Percentiles rank a stretch among this genome's conserved stretches.
phyloP scores from a whole-genome alignment of 495 filamentous ascomycete genomes.

The Penicillium bialowiezense region DNA sequence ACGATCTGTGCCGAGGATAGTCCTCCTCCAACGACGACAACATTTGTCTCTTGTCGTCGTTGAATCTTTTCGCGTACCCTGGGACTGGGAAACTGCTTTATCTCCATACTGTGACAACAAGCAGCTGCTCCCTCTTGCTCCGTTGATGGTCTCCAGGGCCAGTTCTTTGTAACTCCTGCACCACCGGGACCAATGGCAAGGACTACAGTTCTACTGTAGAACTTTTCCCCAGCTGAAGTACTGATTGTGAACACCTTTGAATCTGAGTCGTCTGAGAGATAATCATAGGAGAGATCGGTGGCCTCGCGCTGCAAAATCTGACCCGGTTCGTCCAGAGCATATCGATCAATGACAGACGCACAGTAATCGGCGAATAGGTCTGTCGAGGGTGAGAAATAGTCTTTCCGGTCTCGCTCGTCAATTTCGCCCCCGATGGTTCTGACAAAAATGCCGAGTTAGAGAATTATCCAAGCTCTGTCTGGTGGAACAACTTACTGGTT shows the following conservation, averaged over 20 bases:
- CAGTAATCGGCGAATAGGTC: constrained; percentile 58
- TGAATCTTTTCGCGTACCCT: constrained; percentile 47
- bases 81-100: constrained; percentile 46
- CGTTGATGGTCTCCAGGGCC: constrained; percentile 39
- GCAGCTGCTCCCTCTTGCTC: constrained; percentile 41
- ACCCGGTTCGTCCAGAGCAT: constrained; percentile 43
- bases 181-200: constrained; percentile 56
- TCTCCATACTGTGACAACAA: constrained; percentile 54
- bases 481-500: constrained; percentile 17
- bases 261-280: constrained; percentile 14
- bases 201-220: constrained; percentile 51
- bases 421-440: constrained; percentile 42
- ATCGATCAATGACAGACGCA: constrained; percentile 48
- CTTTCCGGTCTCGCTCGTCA: constrained; percentile 63
- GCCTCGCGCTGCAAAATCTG: constrained; percentile 49
- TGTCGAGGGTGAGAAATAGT: constrained; percentile 60
- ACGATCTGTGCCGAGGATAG: constrained; percentile 60
- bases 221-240: constrained; percentile 42
- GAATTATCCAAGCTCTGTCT: not conserved
- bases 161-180: constrained; percentile 37
- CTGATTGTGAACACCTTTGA: constrained; percentile 51
- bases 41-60: constrained; percentile 41
- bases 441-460: not conserved
- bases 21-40: constrained; percentile 61
- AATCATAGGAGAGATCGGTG: constrained; percentile 49